These are phyloP conservation scores for Lachnellula hyalina DNA, from an alignment of 2,329 filamentous ascomycete species.

Conservation along the genomic window DNA sequence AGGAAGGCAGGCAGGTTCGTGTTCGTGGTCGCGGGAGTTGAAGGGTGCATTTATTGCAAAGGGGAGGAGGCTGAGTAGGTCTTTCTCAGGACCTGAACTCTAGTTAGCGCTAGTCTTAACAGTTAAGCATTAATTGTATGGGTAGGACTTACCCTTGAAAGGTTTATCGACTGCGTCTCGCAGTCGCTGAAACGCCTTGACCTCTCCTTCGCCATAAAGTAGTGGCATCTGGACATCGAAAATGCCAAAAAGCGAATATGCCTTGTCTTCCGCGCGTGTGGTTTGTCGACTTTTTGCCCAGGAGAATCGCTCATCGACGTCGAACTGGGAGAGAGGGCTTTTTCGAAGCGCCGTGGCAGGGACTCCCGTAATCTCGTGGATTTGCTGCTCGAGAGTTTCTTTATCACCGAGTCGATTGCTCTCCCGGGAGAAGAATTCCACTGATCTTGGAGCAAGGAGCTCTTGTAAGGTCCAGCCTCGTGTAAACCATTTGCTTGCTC, in stretches of 20 bases:
- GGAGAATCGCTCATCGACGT: slow-evolving; percentile 27
- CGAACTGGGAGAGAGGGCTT: slow-evolving; percentile 9
- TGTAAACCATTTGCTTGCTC: slow-evolving; percentile 12
- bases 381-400: slow-evolving; percentile 10
- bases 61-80: neutral
- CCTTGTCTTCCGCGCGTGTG: slow-evolving; percentile 36
- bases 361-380: slow-evolving; percentile 18
- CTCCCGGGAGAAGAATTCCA: slow-evolving; percentile 16
- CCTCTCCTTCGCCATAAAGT: slow-evolving; percentile 36
- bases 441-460: slow-evolving; percentile 14
- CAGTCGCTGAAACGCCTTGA: slow-evolving; percentile 30
- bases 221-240: slow-evolving; percentile 41
- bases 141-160: slow-evolving; percentile 5
- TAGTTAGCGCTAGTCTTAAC: too few species aligned
- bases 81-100: neutral
- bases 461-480: slow-evolving; percentile 17
- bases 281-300: slow-evolving; percentile 35
- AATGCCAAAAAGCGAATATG: slow-evolving; percentile 41
- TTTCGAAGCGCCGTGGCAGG: slow-evolving; percentile 12
- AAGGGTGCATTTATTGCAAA: slow-evolving; percentile 14
- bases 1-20: slow-evolving; percentile 23
- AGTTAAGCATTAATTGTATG: too few species aligned
- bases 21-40: slow-evolving; percentile 19
- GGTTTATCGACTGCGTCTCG: slow-evolving; percentile 31
- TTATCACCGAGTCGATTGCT: slow-evolving; percentile 13